Conservation (phyloP, 192 early-diverging fungal genomes). For the Gamsiella multidivaricata region DNA sequence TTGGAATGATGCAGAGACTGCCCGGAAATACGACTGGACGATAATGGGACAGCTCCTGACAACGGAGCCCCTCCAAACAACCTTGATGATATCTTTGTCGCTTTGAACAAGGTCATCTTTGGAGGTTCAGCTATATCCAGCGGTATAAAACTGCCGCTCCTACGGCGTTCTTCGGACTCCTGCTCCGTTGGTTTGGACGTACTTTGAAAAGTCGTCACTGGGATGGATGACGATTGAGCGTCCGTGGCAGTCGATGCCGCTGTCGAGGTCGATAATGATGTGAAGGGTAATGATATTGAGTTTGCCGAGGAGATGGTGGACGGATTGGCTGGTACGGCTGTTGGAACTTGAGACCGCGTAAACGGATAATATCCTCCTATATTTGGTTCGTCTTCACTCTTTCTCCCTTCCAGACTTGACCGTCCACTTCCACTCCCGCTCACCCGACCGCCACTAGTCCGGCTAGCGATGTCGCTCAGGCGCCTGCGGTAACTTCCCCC, state of each 20-base stretch:
- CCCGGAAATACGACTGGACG: too few species aligned
- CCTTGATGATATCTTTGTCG: background rate
- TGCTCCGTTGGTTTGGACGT: background rate
- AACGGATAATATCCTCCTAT: slow-evolving; percentile 16
- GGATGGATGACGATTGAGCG: too few species aligned
- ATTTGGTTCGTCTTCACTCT: background rate
- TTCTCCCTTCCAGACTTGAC: background rate
- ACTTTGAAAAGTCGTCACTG: too few species aligned
- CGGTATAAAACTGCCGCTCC: slow-evolving; percentile 37
- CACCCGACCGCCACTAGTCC: background rate
- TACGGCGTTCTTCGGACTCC: slow-evolving; percentile 17
- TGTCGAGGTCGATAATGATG: too few species aligned
- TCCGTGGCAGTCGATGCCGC: background rate
- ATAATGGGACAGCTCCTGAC: too few species aligned
- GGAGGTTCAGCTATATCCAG: background rate
- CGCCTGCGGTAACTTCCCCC: slow-evolving; percentile 3
- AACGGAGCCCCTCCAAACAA: background rate
- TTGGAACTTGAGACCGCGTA: slow-evolving; percentile 12
- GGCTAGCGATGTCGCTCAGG: slow-evolving; percentile 2
- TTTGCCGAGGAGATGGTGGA: background rate
- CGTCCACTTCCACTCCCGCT: background rate
- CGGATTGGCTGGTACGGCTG: background rate
- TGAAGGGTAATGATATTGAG: background rate
- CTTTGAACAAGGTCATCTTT: background rate
- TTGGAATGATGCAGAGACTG: slow-evolving; percentile 1